Evolutionary conservation across 2,329 filamentous ascomycete genomes (phyloP), one percentile per base, ranked within the genome.

Genomic region (Didymella arachidicola): DNA sequence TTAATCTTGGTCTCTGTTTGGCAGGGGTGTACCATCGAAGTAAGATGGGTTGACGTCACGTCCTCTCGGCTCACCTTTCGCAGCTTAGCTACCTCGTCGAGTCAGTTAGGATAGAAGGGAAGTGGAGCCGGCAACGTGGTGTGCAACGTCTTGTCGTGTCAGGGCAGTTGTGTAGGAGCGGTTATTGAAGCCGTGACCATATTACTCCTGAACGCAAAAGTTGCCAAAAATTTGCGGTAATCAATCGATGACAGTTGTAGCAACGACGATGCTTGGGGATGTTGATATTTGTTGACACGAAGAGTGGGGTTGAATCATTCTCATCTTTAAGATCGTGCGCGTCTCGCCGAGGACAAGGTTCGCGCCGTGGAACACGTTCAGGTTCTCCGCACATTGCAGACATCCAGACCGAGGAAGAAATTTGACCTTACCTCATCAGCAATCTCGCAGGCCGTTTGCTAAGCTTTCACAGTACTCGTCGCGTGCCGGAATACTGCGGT

Each of bases 381-480:
- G 34, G 7, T 58, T 53, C 55, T 58, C 55, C 49, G 49, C 55
- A 53, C 36, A 34, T 58, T 5, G 22, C 38, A 44, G 25, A 49
- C 38, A 7, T 58, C 55, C 38, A 58, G 55, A 58, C 55, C 44
- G 25, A 19, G 16, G 38, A 38, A 44, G 38, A 58, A 27, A 53
- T 43, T 58, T 53, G 55, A 19, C 55, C 30, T 58, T 53, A 53
- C 42, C 55, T 58, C 49, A 52, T 49, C 38, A 43, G 49, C 38
- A 58, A 58, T 58, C 41, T 58, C 44, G 44, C 56, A 61, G 43
- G 47, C 57, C 44, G 42, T 51, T 51, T 42, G 30, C 42, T 48
- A 44, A 51, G 38, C 51, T 50, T 44, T 50, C 44, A 55, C 61
- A 53, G 58, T 54, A 49, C 26, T 50, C 36, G 49, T 64, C 51